Evolutionary conservation across 2,329 filamentous ascomycete genomes (phyloP), one percentile per base, ranked within the genome.

Genomic region (Cylindrodendrum hubeiense): DNA sequence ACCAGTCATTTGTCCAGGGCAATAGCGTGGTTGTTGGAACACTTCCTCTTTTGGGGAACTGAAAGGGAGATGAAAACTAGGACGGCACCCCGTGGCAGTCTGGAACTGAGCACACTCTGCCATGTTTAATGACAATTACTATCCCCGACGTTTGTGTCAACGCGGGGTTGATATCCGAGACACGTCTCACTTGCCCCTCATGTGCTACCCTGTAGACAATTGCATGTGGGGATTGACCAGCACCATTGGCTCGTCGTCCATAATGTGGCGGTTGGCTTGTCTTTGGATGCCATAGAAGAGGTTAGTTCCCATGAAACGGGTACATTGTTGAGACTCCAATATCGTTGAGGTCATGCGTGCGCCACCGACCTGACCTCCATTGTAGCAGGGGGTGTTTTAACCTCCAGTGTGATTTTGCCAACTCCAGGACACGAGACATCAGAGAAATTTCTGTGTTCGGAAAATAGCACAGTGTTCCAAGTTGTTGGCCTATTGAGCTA

Each of bases 1-100:
- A 55, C 22, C 4, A 43, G 47, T 63, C 41, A 63, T 60, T 34
- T 49, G 43, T 69, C 55, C 21, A 21, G 39, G 50, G 43, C 60
- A 61, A 60, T 37, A 46, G 46, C 56, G 55, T 64, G 49, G 59
- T 67, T 63, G 60, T 62, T 52, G 39, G 53, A 62, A 55, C 58
- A 65, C 50, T 30, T 47, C 41, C 24, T 58, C 58, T 17, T 54
- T 56, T 33, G 13, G 34, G 49, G 54, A 28, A 37, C 30, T 55
- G 30, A 56, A 59, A 67, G 49, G 21, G 49, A 43, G 30, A 28
- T 55, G 9, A 70, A 54, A 39, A 60, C 33, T 49, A 56, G 12
- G 50, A 60, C 55, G 52, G 53, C 26, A 54, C 47, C 46, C 41
- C 56, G 26, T 41, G n/a, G 39, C 17, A 63, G 58, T 44, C 46